A percentile compares a stretch with the other conserved stretches of the same genome.
These are phyloP conservation scores for Lotus japonicus DNA, from an alignment of 306 rosid species.

Conservation along the genomic window DNA sequence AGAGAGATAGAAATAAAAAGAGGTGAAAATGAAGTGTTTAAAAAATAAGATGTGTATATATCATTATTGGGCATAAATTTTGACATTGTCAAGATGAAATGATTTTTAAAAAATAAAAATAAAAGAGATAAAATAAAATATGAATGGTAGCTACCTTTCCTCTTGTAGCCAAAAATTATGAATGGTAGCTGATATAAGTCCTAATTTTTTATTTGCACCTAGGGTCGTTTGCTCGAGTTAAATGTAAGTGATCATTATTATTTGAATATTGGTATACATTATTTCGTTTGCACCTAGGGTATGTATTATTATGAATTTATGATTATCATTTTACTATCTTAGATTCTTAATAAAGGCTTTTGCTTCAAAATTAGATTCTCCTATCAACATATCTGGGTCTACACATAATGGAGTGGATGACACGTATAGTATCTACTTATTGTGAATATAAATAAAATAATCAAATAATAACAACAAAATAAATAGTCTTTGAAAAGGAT, in stretches of 20 bases:
- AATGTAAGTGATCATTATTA: neutral
- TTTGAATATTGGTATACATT: too few species aligned
- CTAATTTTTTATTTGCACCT: neutral
- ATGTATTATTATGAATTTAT: too few species aligned
- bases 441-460: neutral
- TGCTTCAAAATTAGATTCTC: neutral
- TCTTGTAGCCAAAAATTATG: too few species aligned
- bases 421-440: neutral
- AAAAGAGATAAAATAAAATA: too few species aligned
- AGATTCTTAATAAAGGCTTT: neutral
- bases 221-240: neutral
- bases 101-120: too few species aligned
- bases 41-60: too few species aligned
- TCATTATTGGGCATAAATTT: neutral
- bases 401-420: neutral
- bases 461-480: neutral
- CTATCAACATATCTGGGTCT: neutral
- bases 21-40: too few species aligned
- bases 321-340: neutral
- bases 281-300: too few species aligned
- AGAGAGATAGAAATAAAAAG: too few species aligned
- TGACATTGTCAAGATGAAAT: neutral
- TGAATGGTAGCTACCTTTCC: too few species aligned
- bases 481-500: slow-evolving; percentile 1
- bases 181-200: neutral